Percentiles rank a stretch among this genome's conserved stretches.
Evolutionary conservation across 1,139 yeast genomes (phyloP).

Genomic region (Yamadazyma membranifaciens): DNA sequence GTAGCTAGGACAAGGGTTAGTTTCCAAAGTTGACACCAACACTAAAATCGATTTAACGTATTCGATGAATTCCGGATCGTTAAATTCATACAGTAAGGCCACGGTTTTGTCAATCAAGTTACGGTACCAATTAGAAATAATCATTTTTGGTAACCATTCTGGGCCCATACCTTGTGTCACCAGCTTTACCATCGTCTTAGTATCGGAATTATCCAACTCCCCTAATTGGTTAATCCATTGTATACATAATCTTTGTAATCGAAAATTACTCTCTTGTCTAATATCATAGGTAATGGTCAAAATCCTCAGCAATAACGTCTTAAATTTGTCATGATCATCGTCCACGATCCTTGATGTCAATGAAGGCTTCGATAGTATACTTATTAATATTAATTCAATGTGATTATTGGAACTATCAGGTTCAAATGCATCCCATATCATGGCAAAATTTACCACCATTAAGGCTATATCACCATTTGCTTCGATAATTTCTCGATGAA

Average conservation of each 20-base stretch:
- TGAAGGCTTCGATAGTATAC: constrained; percentile 1
- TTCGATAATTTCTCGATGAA: constrained; percentile 18
- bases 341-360: not conserved
- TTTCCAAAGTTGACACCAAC: not conserved
- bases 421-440: constrained; percentile 42
- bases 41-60: constrained; percentile 10
- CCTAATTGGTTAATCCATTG: constrained; percentile 6
- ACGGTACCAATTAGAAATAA: constrained; percentile 11
- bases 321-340: constrained; percentile 2
- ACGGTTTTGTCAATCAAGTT: constrained; percentile 5
- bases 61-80: constrained; percentile 7
- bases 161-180: not conserved
- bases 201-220: not conserved
- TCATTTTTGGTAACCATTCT: constrained; percentile 6
- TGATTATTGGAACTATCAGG: constrained; percentile 39
- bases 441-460: constrained; percentile 8
- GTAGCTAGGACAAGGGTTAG: not conserved
- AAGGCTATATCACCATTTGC: constrained; percentile 11
- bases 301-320: constrained; percentile 10
- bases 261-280: constrained; percentile 9
- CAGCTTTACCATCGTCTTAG: not conserved
- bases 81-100: constrained; percentile 9
- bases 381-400: constrained; percentile 29
- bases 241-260: constrained; percentile 10
- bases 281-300: constrained; percentile 13